Conservation (phyloP, 352 stramenopile genomes). For the Phytophthora idaei region DNA sequence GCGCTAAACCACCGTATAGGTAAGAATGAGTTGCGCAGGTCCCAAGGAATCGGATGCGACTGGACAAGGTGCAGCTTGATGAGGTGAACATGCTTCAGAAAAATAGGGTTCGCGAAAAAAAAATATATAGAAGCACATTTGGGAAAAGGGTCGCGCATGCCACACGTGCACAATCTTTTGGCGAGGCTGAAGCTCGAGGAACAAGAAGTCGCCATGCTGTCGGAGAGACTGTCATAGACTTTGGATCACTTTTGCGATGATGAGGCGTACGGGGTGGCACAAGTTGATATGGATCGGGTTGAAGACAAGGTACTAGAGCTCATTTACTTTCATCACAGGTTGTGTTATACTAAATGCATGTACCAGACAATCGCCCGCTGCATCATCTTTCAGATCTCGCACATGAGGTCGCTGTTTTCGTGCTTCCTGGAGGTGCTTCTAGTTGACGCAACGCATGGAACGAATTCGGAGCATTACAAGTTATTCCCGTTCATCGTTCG, state of each 20-base stretch:
- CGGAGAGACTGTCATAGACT: background rate
- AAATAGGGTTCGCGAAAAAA: background rate
- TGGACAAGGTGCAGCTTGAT: background rate
- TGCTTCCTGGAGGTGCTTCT: background rate
- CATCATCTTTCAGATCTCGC: background rate
- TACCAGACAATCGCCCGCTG: background rate
- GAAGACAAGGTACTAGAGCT: background rate
- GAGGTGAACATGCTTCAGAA: background rate
- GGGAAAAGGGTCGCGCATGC: background rate
- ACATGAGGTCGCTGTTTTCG: constrained; percentile 1
- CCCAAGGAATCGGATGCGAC: background rate
- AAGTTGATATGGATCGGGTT: no score
- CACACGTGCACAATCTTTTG: constrained; percentile 3
- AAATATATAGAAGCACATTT: constrained; percentile 10
- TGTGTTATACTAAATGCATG: no score
- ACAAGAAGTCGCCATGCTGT: background rate
- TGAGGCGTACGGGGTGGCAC: no score
- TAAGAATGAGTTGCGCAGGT: background rate
- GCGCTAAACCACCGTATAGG: background rate
- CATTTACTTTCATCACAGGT: background rate
- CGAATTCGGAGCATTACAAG: constrained; percentile 16
- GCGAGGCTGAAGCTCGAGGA: constrained; percentile 3
- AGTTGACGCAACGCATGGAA: constrained; percentile 7
- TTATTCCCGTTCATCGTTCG: constrained; percentile 11
- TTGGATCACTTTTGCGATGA: background rate